Percentiles rank a stretch among this genome's conserved stretches.
These are phyloP conservation scores for Hypomyces rosellus DNA, from an alignment of 2,329 filamentous ascomycete species.

Conservation along the genomic window DNA sequence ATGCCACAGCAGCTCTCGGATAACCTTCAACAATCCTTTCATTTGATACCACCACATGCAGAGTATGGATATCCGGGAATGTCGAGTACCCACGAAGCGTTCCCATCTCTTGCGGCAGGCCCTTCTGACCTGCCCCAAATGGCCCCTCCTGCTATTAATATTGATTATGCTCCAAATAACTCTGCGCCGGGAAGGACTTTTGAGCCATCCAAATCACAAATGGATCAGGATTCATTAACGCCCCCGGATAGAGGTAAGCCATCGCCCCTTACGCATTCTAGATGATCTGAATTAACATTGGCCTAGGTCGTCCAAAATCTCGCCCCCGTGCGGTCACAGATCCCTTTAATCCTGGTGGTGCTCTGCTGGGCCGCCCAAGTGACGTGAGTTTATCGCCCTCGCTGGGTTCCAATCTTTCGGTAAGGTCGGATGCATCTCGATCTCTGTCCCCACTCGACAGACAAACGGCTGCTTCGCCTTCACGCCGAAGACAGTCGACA, in stretches of 20 bases:
- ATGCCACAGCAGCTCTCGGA: conserved; percentile 51
- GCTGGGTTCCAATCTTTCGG: conserved; percentile 37
- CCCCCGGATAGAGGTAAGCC: conserved; percentile 65
- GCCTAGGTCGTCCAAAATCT: conserved; percentile 40
- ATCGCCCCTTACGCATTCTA: not conserved
- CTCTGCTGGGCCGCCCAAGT: conserved; percentile 31
- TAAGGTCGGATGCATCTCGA: conserved; percentile 43
- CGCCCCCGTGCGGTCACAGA: conserved; percentile 54
- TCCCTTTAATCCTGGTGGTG: conserved; percentile 47
- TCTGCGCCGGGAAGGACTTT: conserved; percentile 28
- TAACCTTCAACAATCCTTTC: conserved; percentile 40
- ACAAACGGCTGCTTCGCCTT: conserved; percentile 32
- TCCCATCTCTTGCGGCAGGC: conserved; percentile 45
- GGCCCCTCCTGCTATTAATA: conserved; percentile 90
- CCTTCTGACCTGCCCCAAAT: conserved; percentile 64
- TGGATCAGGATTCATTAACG: conserved; percentile 72
- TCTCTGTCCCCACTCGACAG: conserved; percentile 56
- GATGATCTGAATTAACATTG: conserved; percentile 11
- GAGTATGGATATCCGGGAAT: conserved; percentile 36
- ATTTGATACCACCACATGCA: conserved; percentile 35
- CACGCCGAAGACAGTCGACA: conserved; percentile 52
- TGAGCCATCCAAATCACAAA: conserved; percentile 52
- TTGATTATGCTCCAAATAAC: conserved; percentile 80
- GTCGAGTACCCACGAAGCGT: conserved; percentile 40
- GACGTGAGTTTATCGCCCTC: conserved; percentile 45